Percentiles rank a stretch among this genome's conserved stretches.
Evolutionary conservation across 1,139 yeast species (phyloP).

Genomic region (Suhomyces yuchorum): DNA sequence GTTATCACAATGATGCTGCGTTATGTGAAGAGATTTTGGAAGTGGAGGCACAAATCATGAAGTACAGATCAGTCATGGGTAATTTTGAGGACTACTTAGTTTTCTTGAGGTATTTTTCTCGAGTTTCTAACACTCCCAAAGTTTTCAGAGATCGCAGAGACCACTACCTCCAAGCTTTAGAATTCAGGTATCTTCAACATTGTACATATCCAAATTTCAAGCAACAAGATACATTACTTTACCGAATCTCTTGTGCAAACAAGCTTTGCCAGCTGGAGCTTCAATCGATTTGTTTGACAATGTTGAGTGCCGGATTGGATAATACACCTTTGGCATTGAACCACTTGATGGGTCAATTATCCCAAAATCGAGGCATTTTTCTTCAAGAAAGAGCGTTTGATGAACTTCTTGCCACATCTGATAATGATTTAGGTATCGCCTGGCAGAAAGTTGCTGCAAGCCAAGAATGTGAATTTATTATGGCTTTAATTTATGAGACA

Average conservation of each 20-base stretch:
- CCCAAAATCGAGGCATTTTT: constrained; percentile 48
- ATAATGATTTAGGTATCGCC: constrained; percentile 37
- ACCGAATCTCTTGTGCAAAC: constrained; percentile 7
- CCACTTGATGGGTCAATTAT: constrained; percentile 62
- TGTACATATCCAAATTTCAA: background rate
- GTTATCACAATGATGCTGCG: constrained; percentile 37
- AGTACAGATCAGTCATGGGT: constrained; percentile 63
- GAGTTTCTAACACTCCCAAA: constrained; percentile 32
- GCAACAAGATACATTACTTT: background rate
- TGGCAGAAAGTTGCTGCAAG: constrained; percentile 48
- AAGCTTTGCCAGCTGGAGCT: constrained; percentile 31
- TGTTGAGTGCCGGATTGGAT: constrained; percentile 81
- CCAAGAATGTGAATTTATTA: constrained; percentile 47
- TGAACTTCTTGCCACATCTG: constrained; percentile 35
- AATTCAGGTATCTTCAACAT: constrained; percentile 1
- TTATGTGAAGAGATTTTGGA: constrained; percentile 56
- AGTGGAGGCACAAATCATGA: constrained; percentile 67
- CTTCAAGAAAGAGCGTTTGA: constrained; percentile 47
- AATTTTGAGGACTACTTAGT: constrained; percentile 68
- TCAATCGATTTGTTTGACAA: constrained; percentile 65
- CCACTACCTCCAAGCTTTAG: constrained; percentile 52
- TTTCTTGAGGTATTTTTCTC: constrained; percentile 38
- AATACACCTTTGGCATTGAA: constrained; percentile 67
- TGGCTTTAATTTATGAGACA: constrained; percentile 65
- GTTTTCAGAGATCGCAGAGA: constrained; percentile 52